Evolutionary conservation across 257 asterid species (phyloP).

Genomic region (Anisodus tanguticus): DNA sequence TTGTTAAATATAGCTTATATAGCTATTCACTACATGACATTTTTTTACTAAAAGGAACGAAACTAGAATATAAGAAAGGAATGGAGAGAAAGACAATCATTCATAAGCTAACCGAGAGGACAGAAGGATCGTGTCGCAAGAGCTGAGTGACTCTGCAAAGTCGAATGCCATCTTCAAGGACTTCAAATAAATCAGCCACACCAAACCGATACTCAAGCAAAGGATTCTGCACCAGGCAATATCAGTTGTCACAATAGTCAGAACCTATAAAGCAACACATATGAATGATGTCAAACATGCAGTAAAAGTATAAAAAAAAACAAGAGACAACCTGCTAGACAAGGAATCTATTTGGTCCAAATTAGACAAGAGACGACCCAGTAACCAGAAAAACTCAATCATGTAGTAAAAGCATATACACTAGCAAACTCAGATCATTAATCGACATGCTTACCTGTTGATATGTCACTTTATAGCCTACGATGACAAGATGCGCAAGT

Average conservation of each 20-base stretch:
- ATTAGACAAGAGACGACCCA: not conserved
- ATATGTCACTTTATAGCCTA: slow-evolving; percentile 81
- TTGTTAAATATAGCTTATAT: not conserved
- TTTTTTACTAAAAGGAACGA: not conserved
- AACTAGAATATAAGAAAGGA: not conserved
- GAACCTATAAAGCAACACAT: not conserved
- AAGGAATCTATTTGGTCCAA: slow-evolving; percentile 11
- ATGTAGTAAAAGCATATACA: slow-evolving; percentile 11
- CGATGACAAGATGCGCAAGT: slow-evolving; percentile 77
- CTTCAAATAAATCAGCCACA: slow-evolving; percentile 72
- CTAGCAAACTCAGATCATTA: not conserved
- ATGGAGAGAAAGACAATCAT: not conserved
- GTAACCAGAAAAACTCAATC: slow-evolving; percentile 5
- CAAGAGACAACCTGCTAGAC: slow-evolving; percentile 4
- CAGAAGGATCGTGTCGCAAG: slow-evolving; percentile 72
- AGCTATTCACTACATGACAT: not conserved
- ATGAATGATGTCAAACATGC: slow-evolving; percentile 11
- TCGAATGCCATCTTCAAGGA: slow-evolving; percentile 80
- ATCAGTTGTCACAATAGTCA: slow-evolving; percentile 1
- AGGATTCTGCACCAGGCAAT: slow-evolving; percentile 62
- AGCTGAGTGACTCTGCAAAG: slow-evolving; percentile 88
- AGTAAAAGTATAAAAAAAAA: not conserved
- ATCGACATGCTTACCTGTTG: slow-evolving; percentile 71
- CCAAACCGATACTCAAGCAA: slow-evolving; percentile 71
- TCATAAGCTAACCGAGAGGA: slow-evolving; percentile 68